Evolutionary conservation across 2,329 filamentous ascomycete genomes (phyloP).

Genomic region (Penicillium sp.): DNA sequence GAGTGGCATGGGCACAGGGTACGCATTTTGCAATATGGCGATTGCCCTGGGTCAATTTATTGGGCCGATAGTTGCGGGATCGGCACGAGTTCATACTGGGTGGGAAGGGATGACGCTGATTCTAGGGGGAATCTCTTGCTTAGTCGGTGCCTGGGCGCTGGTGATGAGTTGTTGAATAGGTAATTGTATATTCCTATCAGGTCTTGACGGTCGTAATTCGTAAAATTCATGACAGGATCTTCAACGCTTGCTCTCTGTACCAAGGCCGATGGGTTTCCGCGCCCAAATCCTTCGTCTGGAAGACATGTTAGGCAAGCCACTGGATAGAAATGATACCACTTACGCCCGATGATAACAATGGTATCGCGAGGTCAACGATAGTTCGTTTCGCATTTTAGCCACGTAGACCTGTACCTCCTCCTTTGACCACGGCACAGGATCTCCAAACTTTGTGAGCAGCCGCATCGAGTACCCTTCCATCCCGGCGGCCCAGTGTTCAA

Average conservation of each 20-base stretch:
- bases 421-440: slow-evolving; percentile 9
- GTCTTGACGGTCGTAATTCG: too few relatives aligned
- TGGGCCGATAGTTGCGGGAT: slow-evolving; percentile 3
- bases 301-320: background rate
- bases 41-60: slow-evolving; percentile 5
- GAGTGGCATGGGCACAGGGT: slow-evolving; percentile 4
- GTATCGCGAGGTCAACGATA: background rate
- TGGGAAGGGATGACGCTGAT: slow-evolving; percentile 3
- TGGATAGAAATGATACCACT: too few relatives aligned
- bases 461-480: slow-evolving; percentile 22
- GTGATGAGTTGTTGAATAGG: too few relatives aligned
- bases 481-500: slow-evolving; percentile 16
- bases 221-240: too few relatives aligned
- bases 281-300: background rate
- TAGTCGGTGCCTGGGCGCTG: too few relatives aligned
- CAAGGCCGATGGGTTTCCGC: background rate
- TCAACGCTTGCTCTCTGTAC: too few relatives aligned
- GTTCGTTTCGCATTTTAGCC: slow-evolving; percentile 6
- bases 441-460: slow-evolving; percentile 17
- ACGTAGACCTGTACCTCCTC: slow-evolving; percentile 5
- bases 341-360: slow-evolving; percentile 5
- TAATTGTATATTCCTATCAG: too few relatives aligned
- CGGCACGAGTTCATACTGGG: background rate
- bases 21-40: slow-evolving; percentile 4
- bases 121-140: background rate